Conservation (phyloP, 495 filamentous ascomycete genomes). For the Podospora pseudocomata region DNA sequence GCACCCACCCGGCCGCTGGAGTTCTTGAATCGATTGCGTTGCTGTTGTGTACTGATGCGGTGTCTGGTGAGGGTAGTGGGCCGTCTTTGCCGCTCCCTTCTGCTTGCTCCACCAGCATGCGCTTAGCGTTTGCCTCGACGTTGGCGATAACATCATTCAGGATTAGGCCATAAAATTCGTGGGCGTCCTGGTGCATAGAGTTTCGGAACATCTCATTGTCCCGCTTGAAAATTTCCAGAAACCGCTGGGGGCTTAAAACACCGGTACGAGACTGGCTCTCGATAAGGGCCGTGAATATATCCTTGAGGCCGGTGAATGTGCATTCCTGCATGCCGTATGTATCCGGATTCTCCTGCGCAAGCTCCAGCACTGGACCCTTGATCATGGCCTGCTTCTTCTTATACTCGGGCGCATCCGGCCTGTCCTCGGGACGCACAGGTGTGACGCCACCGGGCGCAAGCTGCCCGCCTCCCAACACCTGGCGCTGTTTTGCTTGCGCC, state of each 20-base stretch:
- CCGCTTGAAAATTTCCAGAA: slow-evolving; percentile 85
- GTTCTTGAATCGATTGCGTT: slow-evolving; percentile 33
- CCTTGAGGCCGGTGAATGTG: slow-evolving; percentile 88
- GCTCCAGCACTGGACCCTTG: slow-evolving; percentile 76
- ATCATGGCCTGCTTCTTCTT: slow-evolving; percentile 94
- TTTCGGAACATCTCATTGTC: slow-evolving; percentile 98
- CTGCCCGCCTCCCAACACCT: slow-evolving; percentile 41
- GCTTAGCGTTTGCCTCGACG: slow-evolving; percentile 76
- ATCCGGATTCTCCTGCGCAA: slow-evolving; percentile 69
- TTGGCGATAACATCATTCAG: slow-evolving; percentile 95
- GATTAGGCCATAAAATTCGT: slow-evolving; percentile 92
- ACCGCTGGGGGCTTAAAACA: slow-evolving; percentile 88
- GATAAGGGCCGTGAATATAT: slow-evolving; percentile 91
- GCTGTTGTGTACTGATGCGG: slow-evolving; percentile 41
- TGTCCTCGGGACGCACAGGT: slow-evolving; percentile 56
- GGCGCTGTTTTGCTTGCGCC: slow-evolving; percentile 41
- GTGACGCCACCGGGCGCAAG: slow-evolving; percentile 32
- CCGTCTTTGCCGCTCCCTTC: slow-evolving; percentile 35
- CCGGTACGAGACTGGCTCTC: slow-evolving; percentile 78
- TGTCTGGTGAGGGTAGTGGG: slow-evolving; percentile 39
- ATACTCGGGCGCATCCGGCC: slow-evolving; percentile 85
- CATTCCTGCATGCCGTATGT: slow-evolving; percentile 93
- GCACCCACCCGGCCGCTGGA: slow-evolving; percentile 80
- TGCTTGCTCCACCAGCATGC: slow-evolving; percentile 48
- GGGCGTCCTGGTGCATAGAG: slow-evolving; percentile 96